Base-by-base conservation (phyloP, 352 stramenopile genomes). In the Globisporangium parvum region DNA sequence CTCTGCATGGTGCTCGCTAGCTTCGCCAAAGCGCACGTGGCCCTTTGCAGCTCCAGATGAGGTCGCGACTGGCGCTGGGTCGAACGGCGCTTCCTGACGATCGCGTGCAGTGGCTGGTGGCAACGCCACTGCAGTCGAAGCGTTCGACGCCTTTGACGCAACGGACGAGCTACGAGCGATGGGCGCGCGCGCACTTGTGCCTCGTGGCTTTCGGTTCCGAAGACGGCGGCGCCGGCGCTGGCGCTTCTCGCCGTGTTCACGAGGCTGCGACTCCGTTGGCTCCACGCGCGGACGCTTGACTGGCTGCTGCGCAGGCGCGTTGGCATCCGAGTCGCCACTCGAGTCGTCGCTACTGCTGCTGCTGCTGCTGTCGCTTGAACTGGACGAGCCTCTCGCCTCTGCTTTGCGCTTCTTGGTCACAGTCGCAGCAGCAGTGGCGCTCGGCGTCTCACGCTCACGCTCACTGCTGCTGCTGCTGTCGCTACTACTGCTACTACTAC, bases 1-100 rank as follows among this genome's bases (percentile, higher is more conserved):
- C 33, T 21, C 37, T n/a, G 18, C 8, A 37, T 49, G 35, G 23
- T 49, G 26, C 49, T 83, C 60, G 6, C 66, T 62, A 23, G 58
- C 53, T 46, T 66, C 59, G 17, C 76, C 73, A 61, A 83, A 83
- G 21, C 73, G 61, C 11, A 83, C 51, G 50, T 83, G 73, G 26
- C 40, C 56, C 28, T 67, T 78, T 5, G 57, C 37, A 28, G 60
- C 55, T 57, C 52, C 55, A 61, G 68, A 0, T 51, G 41, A 42
- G 17, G 42, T 47, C 14, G 26, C 1, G 28, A 15, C 23, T 23
- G 54, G 21, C 6, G n/a, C 1, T n/a, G 40, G 0, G 3, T 24
- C 37, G 6, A 37, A 41, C 18, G 53, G 45, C 14, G 10, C 20
- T 9, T 48, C n/a, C 24, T 51, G 23, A 33, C 11, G 3, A 18